Evolutionary conservation across 164 flowering plant genomes (phyloP), one percentile per base, ranked within the genome.

Genomic region (Saururus chinensis): DNA sequence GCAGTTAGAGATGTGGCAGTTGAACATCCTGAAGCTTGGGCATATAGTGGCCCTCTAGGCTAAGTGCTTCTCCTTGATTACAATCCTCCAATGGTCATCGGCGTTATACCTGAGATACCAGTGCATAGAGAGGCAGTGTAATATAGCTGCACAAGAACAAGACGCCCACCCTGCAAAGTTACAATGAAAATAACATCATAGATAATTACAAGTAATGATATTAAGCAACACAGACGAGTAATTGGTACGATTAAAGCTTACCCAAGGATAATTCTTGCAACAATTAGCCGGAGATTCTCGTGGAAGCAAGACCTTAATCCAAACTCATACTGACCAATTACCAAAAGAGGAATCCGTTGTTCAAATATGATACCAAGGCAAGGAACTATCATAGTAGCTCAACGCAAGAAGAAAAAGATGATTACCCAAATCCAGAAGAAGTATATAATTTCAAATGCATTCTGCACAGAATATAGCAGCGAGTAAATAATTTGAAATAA

Each of bases 361-460:
- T 21, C n/a, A 20, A 16, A 13, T 24, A 53, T 48, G 40, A 42
- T 16, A 10, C n/a, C n/a, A n/a, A n/a, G n/a, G n/a, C n/a, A 67
- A 4, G 54, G 5, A 51, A 20, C 1, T 25, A 45, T 61, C 35
- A 51, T 9, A 54, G 26, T 51, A 37, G 25, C 53, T 19, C 22
- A 7, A 22, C 22, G 59, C 58, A 40, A 25, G 25, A 42, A 54
- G n/a, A 41, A 37, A 56, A 64, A 11, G 40, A n/a, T 35, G 25
- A 8, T 78, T 85, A 95, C 99, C 97, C 88, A 83, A 66, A 89
- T 95, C 97, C 97, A 95, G 12, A 91, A 66, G 83, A 91, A 89
- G 70, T 87, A 84, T 51, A 92, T 91, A 45, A 91, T 80, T 76
- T 91, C 89, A 67, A 95, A 91, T 12, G 99, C 66, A 63, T 95